phyloP scores from a whole-genome alignment of 352 stramenopile genomes.

The Globisporangium cystogenes region DNA sequence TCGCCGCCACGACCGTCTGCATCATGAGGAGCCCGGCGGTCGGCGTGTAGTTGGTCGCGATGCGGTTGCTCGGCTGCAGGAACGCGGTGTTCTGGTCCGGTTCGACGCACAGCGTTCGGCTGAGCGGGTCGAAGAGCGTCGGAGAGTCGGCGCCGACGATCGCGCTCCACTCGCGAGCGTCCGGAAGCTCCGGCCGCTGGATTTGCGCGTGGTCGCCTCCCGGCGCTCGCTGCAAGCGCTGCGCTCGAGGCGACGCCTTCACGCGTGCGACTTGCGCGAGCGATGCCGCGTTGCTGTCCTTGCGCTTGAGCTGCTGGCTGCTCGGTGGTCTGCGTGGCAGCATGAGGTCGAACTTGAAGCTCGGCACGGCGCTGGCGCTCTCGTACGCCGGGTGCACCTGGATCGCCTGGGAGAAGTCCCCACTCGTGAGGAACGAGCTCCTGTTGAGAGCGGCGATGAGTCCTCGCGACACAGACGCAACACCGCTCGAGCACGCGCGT shows the following conservation, averaged over 20 bases:
- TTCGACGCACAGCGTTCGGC: slow-evolving; percentile 68
- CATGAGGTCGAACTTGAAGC: slow-evolving; percentile 25
- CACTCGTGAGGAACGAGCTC: slow-evolving; percentile 34
- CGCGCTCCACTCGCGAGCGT: neutral
- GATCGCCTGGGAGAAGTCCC: slow-evolving; percentile 29
- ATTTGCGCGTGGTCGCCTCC: slow-evolving; percentile 1
- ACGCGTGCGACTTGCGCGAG: neutral
- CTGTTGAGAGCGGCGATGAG: slow-evolving; percentile 10
- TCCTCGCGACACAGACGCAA: too few species aligned
- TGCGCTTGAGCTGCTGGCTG: neutral
- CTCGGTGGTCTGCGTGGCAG: slow-evolving; percentile 2
- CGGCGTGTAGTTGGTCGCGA: slow-evolving; percentile 61
- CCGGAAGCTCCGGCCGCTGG: neutral
- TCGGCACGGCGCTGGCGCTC: slow-evolving; percentile 13
- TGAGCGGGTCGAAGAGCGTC: slow-evolving; percentile 56
- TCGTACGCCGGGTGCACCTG: slow-evolving; percentile 33
- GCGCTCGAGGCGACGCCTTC: slow-evolving; percentile 19
- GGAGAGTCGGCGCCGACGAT: slow-evolving; percentile 1
- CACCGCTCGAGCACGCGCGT: neutral
- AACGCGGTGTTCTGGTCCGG: slow-evolving; percentile 50
- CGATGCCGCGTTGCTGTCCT: neutral
- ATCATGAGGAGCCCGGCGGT: slow-evolving; percentile 38
- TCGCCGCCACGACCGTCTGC: slow-evolving; percentile 17
- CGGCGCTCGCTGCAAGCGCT: slow-evolving; percentile 14
- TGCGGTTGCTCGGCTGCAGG: slow-evolving; percentile 64